phyloP scores from a whole-genome alignment of 306 rosid genomes.

The Prunus campanulata region DNA sequence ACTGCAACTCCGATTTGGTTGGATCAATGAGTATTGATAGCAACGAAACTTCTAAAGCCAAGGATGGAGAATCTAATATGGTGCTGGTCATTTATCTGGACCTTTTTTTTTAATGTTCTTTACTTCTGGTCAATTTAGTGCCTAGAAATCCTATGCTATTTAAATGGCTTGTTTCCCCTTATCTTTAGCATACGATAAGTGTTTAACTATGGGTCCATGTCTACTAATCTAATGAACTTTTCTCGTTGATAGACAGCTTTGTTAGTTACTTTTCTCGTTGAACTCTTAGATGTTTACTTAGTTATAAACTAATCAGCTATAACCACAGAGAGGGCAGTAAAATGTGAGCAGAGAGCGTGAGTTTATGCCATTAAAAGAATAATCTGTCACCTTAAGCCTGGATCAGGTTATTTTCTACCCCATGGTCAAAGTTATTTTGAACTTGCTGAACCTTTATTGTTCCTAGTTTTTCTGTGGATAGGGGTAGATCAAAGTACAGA shows the following conservation, averaged over 20 bases:
- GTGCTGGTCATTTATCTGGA: slow-evolving; percentile 36
- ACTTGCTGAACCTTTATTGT: background rate
- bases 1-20: slow-evolving; percentile 26
- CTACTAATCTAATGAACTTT: background rate
- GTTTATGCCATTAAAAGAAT: background rate
- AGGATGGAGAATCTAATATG: slow-evolving; percentile 38
- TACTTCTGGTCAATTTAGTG: slow-evolving; percentile 19
- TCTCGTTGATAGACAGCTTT: background rate
- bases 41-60: slow-evolving; percentile 37
- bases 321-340: background rate
- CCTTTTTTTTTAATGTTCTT: slow-evolving; percentile 5
- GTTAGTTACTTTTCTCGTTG: background rate
- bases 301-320: background rate
- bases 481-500: background rate
- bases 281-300: background rate
- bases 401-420: background rate
- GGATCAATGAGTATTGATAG: slow-evolving; percentile 34
- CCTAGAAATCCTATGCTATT: slow-evolving; percentile 9
- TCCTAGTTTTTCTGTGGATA: background rate
- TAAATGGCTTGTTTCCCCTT: background rate
- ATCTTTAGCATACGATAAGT: background rate
- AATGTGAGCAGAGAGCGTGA: background rate
- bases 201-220: background rate
- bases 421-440: background rate
- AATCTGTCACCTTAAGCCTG: background rate